These are phyloP conservation scores for Musa troglodytarum DNA, from an alignment of 176 grass and related monocot genomes.

Conservation along the genomic window DNA sequence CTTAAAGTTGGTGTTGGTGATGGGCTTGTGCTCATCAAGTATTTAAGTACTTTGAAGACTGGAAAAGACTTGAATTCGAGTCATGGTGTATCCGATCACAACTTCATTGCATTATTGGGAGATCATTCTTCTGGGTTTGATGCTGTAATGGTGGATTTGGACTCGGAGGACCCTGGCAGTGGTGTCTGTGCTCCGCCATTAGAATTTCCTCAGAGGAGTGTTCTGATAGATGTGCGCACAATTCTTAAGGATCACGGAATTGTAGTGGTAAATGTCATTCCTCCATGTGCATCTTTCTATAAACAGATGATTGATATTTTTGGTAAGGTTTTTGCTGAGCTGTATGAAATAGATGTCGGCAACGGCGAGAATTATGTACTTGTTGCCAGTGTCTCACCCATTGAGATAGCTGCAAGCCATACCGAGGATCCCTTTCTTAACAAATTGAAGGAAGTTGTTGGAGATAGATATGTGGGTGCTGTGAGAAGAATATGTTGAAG, in stretches of 20 bases:
- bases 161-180: slow-evolving; percentile 54
- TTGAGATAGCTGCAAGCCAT: not conserved
- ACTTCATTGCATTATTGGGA: not conserved
- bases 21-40: slow-evolving; percentile 50
- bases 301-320: slow-evolving; percentile 43
- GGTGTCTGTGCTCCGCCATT: slow-evolving; percentile 59
- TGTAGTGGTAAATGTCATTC: slow-evolving; percentile 72
- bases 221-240: slow-evolving; percentile 35
- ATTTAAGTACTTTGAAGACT: slow-evolving; percentile 10
- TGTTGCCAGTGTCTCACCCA: slow-evolving; percentile 29
- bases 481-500: not conserved
- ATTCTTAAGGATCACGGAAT: slow-evolving; percentile 42
- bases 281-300: slow-evolving; percentile 50
- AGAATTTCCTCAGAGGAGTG: slow-evolving; percentile 38
- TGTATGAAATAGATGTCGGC: slow-evolving; percentile 68
- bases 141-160: slow-evolving; percentile 62
- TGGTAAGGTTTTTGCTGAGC: slow-evolving; percentile 36
- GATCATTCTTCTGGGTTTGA: slow-evolving; percentile 33
- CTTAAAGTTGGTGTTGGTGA: slow-evolving; percentile 40
- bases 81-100: not conserved
- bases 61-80: not conserved
- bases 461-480: not conserved
- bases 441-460: not conserved
- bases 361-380: slow-evolving; percentile 69
- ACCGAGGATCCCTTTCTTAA: not conserved